Evolutionary conservation across 129 eudicot genomes (phyloP), one percentile per base, ranked within the genome.

Genomic region (Helichrysum umbraculigerum): DNA sequence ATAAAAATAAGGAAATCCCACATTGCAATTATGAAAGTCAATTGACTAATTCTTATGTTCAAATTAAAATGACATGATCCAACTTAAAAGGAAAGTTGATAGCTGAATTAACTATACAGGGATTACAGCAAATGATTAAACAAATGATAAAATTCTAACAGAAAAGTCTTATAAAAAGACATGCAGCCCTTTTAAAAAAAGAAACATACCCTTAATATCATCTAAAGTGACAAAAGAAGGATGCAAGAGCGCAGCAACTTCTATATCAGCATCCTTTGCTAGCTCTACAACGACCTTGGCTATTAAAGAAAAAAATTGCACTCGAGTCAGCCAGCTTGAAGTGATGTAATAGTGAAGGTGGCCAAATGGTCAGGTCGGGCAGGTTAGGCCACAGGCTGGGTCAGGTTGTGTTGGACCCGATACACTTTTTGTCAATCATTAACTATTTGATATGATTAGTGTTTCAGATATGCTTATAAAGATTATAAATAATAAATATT

Each of bases 241-340:
- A 76, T 91, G 97, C 35, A 89, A 74, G 35, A 91, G 57, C 75
- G 85, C 97, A 42, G 85, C 87, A 52, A 89, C 91, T 62, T 7
- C 66, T 41, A 82, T 78, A 32, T 82, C 82, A 82, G 79, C 67
- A 51, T 68, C 64, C 50, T 82, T 82, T 66, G 86, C 82, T 29
- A 82, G 76, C 50, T 77, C 82, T 4, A 77, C 82, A 66, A 82
- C 86, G 0, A 59, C 86, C 82, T 77, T 82, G 51, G 82, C 86
- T 82, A 58, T 58, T n/a, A 72, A 58, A 34, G 69, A 39, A 9
- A 64, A 57, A 50, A 9, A 12, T 75, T 7, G 1, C 35, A 37
- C 41, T 77, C 17, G 34, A 66, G 29, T 71, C 75, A 77, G 75
- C 60, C 25, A 71, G 7, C 3, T 39, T 57, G 7, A 39, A 39